Evolutionary conservation across 805 yeast species (phyloP).

Genomic region (Barnettozyma siamensis): DNA sequence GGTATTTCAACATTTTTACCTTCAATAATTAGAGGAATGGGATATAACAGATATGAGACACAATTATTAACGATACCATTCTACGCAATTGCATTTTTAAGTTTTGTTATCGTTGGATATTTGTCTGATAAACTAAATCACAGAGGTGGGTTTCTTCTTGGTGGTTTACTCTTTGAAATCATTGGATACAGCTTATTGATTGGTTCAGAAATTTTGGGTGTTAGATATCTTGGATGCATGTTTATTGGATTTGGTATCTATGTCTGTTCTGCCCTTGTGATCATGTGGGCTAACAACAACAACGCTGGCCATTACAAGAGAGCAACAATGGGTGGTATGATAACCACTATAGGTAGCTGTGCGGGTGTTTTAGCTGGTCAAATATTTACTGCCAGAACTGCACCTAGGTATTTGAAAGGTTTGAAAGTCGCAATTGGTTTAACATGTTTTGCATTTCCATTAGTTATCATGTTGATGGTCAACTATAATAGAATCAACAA

Average conservation of each 20-base stretch:
- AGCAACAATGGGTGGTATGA: slow-evolving; percentile 35
- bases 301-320: slow-evolving; percentile 35
- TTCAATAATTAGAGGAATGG: slow-evolving; percentile 38
- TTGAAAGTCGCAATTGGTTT: slow-evolving; percentile 19
- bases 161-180: slow-evolving; percentile 28
- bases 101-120: slow-evolving; percentile 28
- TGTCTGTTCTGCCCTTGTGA: slow-evolving; percentile 34
- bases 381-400: slow-evolving; percentile 31
- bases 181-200: slow-evolving; percentile 31
- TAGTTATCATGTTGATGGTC: slow-evolving; percentile 16
- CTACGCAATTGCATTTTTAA: slow-evolving; percentile 31
- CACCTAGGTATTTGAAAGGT: slow-evolving; percentile 34
- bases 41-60: slow-evolving; percentile 35
- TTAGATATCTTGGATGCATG: slow-evolving; percentile 34
- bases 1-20: slow-evolving; percentile 43
- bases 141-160: slow-evolving; percentile 32
- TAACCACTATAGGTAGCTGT: slow-evolving; percentile 30
- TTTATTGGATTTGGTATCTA: slow-evolving; percentile 34
- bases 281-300: slow-evolving; percentile 37
- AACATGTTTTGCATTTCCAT: slow-evolving; percentile 20
- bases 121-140: slow-evolving; percentile 27
- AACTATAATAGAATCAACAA: slow-evolving; percentile 15
- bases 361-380: slow-evolving; percentile 36
- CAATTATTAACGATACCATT: slow-evolving; percentile 42
- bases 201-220: slow-evolving; percentile 28